Base-by-base conservation (phyloP, 495 filamentous ascomycete genomes). In the Hypoxylon perforatum region DNA sequence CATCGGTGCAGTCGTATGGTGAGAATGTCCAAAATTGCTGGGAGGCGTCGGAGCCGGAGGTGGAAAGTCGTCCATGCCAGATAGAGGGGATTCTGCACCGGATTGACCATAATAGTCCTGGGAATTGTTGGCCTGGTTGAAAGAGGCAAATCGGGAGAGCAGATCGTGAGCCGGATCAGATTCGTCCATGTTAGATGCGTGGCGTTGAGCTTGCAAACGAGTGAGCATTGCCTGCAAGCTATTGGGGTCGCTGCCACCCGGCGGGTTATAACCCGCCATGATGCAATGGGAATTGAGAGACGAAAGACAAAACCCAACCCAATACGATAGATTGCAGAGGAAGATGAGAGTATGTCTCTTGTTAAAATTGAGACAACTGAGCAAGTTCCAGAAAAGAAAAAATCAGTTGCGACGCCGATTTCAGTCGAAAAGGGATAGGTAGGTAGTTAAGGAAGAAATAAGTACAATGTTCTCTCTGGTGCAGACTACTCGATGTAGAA, bases 21-120 rank as follows among this genome's bases (percentile, higher is more conserved):
- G 79, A 10, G 78, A 74, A 62, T 77, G 71, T 38, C 59, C 57
- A 50, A 79, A 81, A 54, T 72, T 75, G 60, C 76, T 76, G 7
- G 81, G 81, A 8, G 81, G 80, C 21, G 81, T 82, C 12, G 81
- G 80, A 44, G 80, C 81, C 35, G 80, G 76, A 53, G 81, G 81
- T 36, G 78, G 71, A 41, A 79, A 79, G 36, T 78, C 78, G 59
- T 75, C 73, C 19, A 72, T 14, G 41, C 63, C 72, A 49, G 49
- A 64, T 8, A 67, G 50, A 55, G 79, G 78, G 35, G 78, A 77
- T 35, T 81, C 75, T 25, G 71, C 63, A 47, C 65, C 48, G 12
- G 67, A 70, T 51, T 77, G 76, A 39, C 74, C 73, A 49, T 81
- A 82, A 58, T 71, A 81, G 23, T 70, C 69, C 33, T 70, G 70